phyloP scores from a whole-genome alignment of 371 early-diverging fungal genomes.

The Umbelopsis sp. region DNA sequence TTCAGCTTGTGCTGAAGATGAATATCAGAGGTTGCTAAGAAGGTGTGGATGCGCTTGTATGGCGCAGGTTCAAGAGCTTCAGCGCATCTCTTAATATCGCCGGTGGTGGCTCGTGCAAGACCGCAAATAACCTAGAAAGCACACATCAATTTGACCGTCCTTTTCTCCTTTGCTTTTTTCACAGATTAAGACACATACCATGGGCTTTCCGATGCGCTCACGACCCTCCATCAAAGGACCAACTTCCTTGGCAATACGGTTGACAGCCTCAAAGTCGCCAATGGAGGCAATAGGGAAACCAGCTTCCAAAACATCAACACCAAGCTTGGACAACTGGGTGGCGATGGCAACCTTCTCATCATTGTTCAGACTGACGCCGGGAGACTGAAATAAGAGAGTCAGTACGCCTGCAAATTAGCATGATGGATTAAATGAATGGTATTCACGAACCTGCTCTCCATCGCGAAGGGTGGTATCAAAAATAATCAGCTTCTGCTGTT shows the following conservation, averaged over 20 bases:
- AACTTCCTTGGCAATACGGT: conserved; percentile 90
- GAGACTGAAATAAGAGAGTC: conserved; percentile 63
- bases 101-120: conserved; percentile 82
- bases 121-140: conserved; percentile 69
- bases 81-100: conserved; percentile 87
- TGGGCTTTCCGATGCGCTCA: conserved; percentile 79
- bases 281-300: conserved; percentile 93
- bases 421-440: background rate
- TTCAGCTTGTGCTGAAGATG: conserved; percentile 93
- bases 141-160: background rate
- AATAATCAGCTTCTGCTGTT: conserved; percentile 81
- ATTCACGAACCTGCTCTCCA: conserved; percentile 81
- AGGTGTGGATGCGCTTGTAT: conserved; percentile 87
- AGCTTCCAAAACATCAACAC: conserved; percentile 95
- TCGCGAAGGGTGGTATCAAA: conserved; percentile 96
- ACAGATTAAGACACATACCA: conserved; percentile 32
- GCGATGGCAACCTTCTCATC: conserved; percentile 96
- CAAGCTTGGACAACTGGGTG: conserved; percentile 84
- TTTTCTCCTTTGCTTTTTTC: background rate
- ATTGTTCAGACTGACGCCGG: conserved; percentile 91
- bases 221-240: conserved; percentile 86
- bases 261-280: conserved; percentile 97
- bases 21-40: conserved; percentile 95
- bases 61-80: conserved; percentile 89
- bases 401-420: background rate